phyloP scores from a whole-genome alignment of 2,329 filamentous ascomycete genomes.

The Scedosporium dehoogii region DNA sequence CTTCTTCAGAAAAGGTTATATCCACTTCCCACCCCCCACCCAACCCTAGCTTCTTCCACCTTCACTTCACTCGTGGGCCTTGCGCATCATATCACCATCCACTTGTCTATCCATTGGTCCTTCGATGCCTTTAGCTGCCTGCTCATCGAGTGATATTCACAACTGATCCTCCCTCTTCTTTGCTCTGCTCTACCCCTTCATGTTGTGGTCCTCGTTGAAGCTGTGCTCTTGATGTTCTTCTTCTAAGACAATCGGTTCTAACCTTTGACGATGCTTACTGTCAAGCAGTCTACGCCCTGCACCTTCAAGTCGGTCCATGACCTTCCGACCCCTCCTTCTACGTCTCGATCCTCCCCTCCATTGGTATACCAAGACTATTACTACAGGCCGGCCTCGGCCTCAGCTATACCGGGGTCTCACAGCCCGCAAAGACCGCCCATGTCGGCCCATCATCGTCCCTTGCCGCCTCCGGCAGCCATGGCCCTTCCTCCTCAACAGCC shows the following conservation, averaged over 20 bases:
- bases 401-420: slow-evolving; percentile 30
- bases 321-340: slow-evolving; percentile 47
- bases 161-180: background rate
- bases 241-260: slow-evolving; percentile 19
- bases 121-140: background rate
- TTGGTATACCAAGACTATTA: slow-evolving; percentile 38
- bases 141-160: background rate
- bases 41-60: background rate
- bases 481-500: slow-evolving; percentile 41
- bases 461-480: slow-evolving; percentile 61
- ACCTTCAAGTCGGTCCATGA: slow-evolving; percentile 54
- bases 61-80: background rate
- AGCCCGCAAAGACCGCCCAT: slow-evolving; percentile 46
- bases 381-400: slow-evolving; percentile 21
- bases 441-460: slow-evolving; percentile 59
- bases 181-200: slow-evolving; percentile 15
- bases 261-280: slow-evolving; percentile 40
- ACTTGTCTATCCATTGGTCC: background rate
- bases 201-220: slow-evolving; percentile 15
- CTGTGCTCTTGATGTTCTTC: slow-evolving; percentile 16
- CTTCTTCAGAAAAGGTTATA: slow-evolving; percentile 24
- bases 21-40: slow-evolving; percentile 12
- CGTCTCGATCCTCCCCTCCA: slow-evolving; percentile 45
- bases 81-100: background rate
- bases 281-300: slow-evolving; percentile 48